phyloP scores from a whole-genome alignment of 108 stramenopile species.

The Pseudonitzschia delicatissima region DNA sequence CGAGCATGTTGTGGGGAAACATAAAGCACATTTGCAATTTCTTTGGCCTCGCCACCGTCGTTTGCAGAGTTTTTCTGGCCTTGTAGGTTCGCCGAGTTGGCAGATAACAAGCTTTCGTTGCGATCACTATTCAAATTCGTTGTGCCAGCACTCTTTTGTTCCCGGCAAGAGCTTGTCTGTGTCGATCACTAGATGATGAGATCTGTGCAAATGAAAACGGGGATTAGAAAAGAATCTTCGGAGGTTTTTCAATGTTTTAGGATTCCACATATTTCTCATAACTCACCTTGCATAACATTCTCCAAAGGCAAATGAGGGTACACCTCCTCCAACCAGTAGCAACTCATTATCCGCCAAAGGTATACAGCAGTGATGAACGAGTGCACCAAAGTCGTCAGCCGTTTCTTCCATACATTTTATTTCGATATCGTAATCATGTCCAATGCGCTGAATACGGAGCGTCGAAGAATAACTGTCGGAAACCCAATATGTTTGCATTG shows the following conservation, averaged over 20 bases:
- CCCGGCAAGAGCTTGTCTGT: not conserved
- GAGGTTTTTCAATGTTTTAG: not conserved
- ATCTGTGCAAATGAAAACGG: not conserved
- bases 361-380: conserved; percentile 56
- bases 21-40: conserved; percentile 50
- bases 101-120: no score
- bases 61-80: not conserved
- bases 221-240: not conserved
- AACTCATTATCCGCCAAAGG: conserved; percentile 29
- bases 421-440: not conserved
- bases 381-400: conserved; percentile 45
- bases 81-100: not conserved
- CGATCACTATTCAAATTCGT: no score
- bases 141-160: no score
- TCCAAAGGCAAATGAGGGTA: conserved; percentile 80
- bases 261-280: not conserved
- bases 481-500: conserved; percentile 3
- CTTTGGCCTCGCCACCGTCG: not conserved
- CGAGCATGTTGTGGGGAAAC: conserved; percentile 59
- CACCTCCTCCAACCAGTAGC: conserved; percentile 64
- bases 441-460: not conserved
- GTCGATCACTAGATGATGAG: not conserved
- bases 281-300: conserved; percentile 60
- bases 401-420: not conserved
- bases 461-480: not conserved